Conservation (phyloP, 441 rosid species). For the Aleurites moluccanus region DNA sequence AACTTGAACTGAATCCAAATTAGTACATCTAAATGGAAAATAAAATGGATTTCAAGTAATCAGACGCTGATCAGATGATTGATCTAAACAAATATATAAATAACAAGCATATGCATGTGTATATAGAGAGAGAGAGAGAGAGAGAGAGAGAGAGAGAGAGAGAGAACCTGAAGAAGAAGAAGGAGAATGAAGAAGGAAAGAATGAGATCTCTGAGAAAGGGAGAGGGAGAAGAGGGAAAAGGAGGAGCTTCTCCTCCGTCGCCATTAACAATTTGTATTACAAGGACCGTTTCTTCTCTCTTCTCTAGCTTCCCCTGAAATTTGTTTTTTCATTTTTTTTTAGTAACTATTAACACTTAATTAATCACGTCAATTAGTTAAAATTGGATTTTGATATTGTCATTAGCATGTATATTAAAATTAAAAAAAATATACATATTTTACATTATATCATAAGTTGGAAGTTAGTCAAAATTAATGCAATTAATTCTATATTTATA, state of each 20-base stretch:
- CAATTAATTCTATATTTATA: no score
- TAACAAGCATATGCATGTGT: not conserved
- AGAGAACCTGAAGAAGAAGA: slow-evolving; percentile 15
- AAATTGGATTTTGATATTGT: not conserved
- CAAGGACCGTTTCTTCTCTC: slow-evolving; percentile 19
- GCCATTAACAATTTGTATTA: slow-evolving; percentile 21
- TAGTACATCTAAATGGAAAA: not conserved
- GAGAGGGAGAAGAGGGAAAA: slow-evolving; percentile 7
- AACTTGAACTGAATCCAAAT: not conserved
- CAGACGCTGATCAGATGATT: slow-evolving; percentile 11
- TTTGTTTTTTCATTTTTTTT: not conserved
- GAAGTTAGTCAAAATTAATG: not conserved
- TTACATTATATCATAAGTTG: not conserved
- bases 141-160: not conserved
- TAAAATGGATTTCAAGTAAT: slow-evolving; percentile 4
- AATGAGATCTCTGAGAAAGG: slow-evolving; percentile 17
- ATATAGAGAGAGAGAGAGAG: not conserved
- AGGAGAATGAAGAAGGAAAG: not conserved
- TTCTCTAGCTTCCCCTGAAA: not conserved
- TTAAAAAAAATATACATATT: no score
- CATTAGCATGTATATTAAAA: not conserved
- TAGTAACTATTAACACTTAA: not conserved
- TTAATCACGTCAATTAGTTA: not conserved
- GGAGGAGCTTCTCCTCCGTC: slow-evolving; percentile 25
- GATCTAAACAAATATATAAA: slow-evolving; percentile 11